Conservation (phyloP, 2,329 filamentous ascomycete genomes). For the Botrytis galanthina region DNA sequence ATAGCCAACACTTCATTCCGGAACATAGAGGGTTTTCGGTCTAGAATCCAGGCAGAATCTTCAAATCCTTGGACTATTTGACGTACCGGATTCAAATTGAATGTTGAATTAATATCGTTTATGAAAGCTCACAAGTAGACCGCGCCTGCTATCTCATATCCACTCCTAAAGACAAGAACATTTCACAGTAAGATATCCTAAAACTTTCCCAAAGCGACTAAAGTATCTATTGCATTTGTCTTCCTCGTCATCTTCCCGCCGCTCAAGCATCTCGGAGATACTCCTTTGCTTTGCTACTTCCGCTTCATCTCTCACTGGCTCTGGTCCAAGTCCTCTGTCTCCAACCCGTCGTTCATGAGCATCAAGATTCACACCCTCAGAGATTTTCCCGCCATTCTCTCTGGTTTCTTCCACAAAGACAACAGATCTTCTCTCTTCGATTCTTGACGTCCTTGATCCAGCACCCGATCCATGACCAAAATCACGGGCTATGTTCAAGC, state of each 20-base stretch:
- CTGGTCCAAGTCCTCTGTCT: neutral
- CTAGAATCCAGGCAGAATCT: neutral
- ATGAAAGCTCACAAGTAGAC: neutral
- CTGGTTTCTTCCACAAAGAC: neutral
- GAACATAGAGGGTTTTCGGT: neutral
- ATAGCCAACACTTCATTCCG: neutral
- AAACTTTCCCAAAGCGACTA: neutral
- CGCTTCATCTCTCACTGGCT: neutral
- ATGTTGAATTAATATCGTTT: neutral
- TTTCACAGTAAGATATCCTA: neutral
- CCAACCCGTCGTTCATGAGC: neutral
- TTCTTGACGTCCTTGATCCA: neutral
- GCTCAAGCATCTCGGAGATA: neutral
- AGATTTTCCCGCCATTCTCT: neutral
- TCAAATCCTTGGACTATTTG: neutral
- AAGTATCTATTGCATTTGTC: neutral
- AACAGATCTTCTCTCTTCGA: slow-evolving; percentile 3
- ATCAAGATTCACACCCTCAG: neutral
- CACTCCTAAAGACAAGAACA: neutral
- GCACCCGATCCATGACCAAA: neutral
- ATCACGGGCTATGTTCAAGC: neutral
- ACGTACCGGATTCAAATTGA: neutral
- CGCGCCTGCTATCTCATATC: neutral
- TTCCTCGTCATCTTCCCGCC: neutral
- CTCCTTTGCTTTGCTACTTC: neutral